These are phyloP conservation scores for Dipodascopsis uninucleata DNA, from an alignment of 805 yeast genomes.

Conservation along the genomic window DNA sequence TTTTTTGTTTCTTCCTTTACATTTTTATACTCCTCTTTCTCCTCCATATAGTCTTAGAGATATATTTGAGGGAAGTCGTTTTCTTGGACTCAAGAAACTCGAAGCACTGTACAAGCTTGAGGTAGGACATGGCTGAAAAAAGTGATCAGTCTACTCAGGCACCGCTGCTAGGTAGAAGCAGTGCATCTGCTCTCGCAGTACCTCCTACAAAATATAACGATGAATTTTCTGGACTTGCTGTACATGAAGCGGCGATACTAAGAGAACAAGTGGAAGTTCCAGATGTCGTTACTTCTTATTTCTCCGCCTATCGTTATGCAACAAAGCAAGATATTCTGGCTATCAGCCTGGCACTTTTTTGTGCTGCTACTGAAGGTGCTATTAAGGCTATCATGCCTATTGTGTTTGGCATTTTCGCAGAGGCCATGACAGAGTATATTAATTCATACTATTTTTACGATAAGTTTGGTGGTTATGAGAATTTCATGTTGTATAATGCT, in stretches of 20 bases:
- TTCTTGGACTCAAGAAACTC: no score
- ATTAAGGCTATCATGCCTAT: slow-evolving; percentile 37
- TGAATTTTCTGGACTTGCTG: slow-evolving; percentile 30
- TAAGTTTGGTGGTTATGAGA: slow-evolving; percentile 22
- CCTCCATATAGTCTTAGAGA: no score
- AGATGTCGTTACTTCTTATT: slow-evolving; percentile 28
- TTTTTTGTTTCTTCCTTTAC: no score
- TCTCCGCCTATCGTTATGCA: slow-evolving; percentile 38
- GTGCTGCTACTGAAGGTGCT: slow-evolving; percentile 22
- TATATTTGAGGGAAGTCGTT: no score
- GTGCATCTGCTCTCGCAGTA: no score
- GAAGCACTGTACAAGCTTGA: no score
- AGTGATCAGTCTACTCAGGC: no score
- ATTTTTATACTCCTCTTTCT: no score
- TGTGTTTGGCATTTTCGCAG: slow-evolving; percentile 40
- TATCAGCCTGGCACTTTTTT: slow-evolving; percentile 12
- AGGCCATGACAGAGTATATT: slow-evolving; percentile 37
- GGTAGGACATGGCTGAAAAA: no score
- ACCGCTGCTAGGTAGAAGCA: no score
- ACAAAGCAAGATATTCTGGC: slow-evolving; percentile 7
- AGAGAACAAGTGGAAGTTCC: slow-evolving; percentile 34
- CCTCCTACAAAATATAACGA: no score
- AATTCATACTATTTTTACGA: slow-evolving; percentile 20
- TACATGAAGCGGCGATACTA: slow-evolving; percentile 35
- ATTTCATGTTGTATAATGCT: slow-evolving; percentile 14